These are phyloP conservation scores for Blastobotrys americana DNA, from an alignment of 805 yeast species.

Conservation along the genomic window DNA sequence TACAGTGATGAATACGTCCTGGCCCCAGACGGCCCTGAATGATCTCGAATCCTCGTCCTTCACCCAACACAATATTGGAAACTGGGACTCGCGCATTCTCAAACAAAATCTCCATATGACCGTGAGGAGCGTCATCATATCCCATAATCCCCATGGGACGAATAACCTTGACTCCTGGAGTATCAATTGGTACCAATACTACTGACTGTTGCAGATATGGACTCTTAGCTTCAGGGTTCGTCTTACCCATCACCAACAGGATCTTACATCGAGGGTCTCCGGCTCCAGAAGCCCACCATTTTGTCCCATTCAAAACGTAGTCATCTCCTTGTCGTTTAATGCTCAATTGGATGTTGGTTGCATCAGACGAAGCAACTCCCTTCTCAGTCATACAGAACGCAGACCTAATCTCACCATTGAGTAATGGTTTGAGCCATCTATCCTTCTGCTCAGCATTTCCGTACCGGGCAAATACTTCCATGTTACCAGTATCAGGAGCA, in stretches of 20 bases:
- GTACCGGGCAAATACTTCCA: constrained; percentile 38
- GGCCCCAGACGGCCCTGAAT: constrained; percentile 62
- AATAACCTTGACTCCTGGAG: constrained; percentile 43
- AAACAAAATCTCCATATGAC: constrained; percentile 57
- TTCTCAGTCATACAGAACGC: constrained; percentile 62
- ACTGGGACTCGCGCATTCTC: constrained; percentile 41
- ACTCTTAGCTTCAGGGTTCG: constrained; percentile 25
- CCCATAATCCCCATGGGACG: constrained; percentile 53
- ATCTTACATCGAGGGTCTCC: constrained; percentile 56
- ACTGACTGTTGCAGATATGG: constrained; percentile 51
- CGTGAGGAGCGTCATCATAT: constrained; percentile 64
- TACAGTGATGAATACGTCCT: constrained; percentile 65
- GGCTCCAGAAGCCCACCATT: constrained; percentile 68
- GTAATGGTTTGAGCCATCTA: constrained; percentile 46
- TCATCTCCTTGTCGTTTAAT: constrained; percentile 40
- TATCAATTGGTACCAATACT: constrained; percentile 45
- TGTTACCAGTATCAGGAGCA: constrained; percentile 65
- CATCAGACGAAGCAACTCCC: constrained; percentile 54
- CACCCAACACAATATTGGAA: constrained; percentile 39
- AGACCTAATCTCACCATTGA: constrained; percentile 49
- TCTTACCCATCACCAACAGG: constrained; percentile 49
- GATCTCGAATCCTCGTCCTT: constrained; percentile 55
- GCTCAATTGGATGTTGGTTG: constrained; percentile 46
- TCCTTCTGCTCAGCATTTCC: constrained; percentile 38
- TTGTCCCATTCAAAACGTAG: constrained; percentile 50